phyloP scores from a whole-genome alignment of 208 protist species.

The Leptomonas pyrrhocoris region DNA sequence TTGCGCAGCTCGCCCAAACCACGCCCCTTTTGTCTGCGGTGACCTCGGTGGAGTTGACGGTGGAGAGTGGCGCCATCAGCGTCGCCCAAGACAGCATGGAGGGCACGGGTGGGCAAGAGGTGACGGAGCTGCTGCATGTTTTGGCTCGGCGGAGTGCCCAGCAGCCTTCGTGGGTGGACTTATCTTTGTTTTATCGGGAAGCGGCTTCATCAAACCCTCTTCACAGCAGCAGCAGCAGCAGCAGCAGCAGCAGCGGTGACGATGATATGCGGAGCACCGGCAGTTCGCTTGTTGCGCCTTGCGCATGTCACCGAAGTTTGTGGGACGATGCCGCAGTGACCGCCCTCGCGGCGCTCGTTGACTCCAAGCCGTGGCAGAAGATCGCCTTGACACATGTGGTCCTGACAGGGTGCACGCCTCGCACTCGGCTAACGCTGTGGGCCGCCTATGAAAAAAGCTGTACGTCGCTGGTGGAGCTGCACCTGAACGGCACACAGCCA shows the following conservation, averaged over 20 bases:
- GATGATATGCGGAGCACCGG: no score
- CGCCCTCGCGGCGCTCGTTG: constrained; percentile 39
- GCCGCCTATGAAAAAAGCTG: constrained; percentile 24
- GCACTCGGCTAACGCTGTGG: constrained; percentile 32
- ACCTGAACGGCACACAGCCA: constrained; percentile 46
- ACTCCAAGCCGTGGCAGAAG: constrained; percentile 17
- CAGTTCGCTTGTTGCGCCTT: not conserved
- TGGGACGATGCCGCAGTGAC: constrained; percentile 36
- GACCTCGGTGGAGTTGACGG: constrained; percentile 30
- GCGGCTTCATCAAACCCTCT: not conserved
- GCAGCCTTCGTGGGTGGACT: constrained; percentile 1
- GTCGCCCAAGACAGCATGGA: constrained; percentile 8
- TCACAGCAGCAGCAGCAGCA: not conserved
- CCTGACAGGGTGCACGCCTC: constrained; percentile 26
- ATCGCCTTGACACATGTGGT: constrained; percentile 41
- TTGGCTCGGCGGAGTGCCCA: constrained; percentile 7
- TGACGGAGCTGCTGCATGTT: constrained; percentile 24
- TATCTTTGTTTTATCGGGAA: constrained; percentile 11
- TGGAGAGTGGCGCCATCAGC: constrained; percentile 25
- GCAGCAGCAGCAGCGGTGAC: not conserved
- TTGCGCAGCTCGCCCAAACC: constrained; percentile 10
- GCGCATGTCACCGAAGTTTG: constrained; percentile 13
- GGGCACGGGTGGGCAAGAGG: not conserved
- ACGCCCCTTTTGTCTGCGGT: constrained; percentile 28
- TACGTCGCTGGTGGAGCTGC: constrained; percentile 32